Conservation (phyloP, 2,329 filamentous ascomycete genomes). For the Myrmaecium sp. region DNA sequence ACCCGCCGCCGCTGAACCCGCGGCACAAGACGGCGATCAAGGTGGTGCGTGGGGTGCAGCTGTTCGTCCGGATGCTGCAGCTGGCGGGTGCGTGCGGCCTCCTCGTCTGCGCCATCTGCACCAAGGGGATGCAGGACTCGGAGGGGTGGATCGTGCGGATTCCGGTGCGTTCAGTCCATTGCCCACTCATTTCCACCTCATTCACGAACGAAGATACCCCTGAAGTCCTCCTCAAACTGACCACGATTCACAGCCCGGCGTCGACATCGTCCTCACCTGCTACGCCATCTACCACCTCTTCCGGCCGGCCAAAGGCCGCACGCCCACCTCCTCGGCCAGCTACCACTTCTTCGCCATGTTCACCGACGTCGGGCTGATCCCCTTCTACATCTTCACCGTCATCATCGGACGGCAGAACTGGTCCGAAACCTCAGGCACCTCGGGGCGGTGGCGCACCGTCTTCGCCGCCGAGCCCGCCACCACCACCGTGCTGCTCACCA, state of each 20-base stretch:
- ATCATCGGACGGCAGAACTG: slow-evolving; percentile 37
- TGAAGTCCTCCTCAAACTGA: not conserved
- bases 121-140: slow-evolving; percentile 47
- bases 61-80: slow-evolving; percentile 49
- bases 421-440: slow-evolving; percentile 25
- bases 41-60: slow-evolving; percentile 49
- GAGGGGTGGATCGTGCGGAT: slow-evolving; percentile 63
- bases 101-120: slow-evolving; percentile 59
- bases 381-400: slow-evolving; percentile 45
- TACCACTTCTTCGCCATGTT: slow-evolving; percentile 75
- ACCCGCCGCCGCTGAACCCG: slow-evolving; percentile 49
- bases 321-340: slow-evolving; percentile 65
- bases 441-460: slow-evolving; percentile 50
- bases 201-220: slow-evolving; percentile 5
- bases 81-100: slow-evolving; percentile 54
- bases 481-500: slow-evolving; percentile 43
- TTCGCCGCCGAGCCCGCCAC: slow-evolving; percentile 39
- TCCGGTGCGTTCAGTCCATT: slow-evolving; percentile 38
- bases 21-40: slow-evolving; percentile 56
- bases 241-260: slow-evolving; percentile 50
- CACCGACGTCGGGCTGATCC: slow-evolving; percentile 50
- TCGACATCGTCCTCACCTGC: slow-evolving; percentile 51
- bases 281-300: slow-evolving; percentile 73
- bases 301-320: slow-evolving; percentile 50
- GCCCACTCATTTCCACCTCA: not conserved